phyloP scores from a whole-genome alignment of 2,329 filamentous ascomycete genomes.

The Diaporthe nobilis region DNA sequence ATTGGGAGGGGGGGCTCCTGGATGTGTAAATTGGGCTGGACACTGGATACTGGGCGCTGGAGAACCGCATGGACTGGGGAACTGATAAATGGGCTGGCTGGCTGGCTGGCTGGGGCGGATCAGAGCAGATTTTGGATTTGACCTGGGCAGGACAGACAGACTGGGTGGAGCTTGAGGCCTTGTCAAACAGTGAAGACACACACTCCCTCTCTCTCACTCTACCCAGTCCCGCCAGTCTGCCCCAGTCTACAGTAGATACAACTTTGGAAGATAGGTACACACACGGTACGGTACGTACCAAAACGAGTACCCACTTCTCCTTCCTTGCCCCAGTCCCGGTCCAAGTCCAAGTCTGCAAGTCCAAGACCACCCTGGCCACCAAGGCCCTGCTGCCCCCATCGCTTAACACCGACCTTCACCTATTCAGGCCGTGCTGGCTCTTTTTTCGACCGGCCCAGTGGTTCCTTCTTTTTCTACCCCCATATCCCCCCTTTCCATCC shows the following conservation, averaged over 20 bases:
- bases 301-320: background rate
- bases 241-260: background rate
- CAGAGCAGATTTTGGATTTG: conserved; percentile 6
- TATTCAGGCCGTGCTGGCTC: conserved; percentile 21
- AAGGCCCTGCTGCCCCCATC: conserved; percentile 20
- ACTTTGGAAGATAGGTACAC: background rate
- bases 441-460: conserved; percentile 11
- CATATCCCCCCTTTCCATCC: conserved; percentile 37
- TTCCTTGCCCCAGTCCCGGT: conserved; percentile 15
- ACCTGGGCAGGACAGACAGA: background rate
- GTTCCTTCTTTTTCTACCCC: conserved; percentile 34
- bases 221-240: background rate
- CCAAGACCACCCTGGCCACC: conserved; percentile 14
- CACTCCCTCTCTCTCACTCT: background rate
- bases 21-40: background rate
- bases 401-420: conserved; percentile 37
- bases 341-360: conserved; percentile 11
- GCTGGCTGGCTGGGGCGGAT: background rate
- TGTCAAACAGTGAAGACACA: background rate
- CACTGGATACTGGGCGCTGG: background rate
- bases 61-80: background rate
- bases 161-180: background rate
- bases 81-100: background rate
- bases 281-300: conserved; percentile 4
- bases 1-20: background rate